phyloP scores from a whole-genome alignment of 495 filamentous ascomycete species.

The Talaromyces adpressus region DNA sequence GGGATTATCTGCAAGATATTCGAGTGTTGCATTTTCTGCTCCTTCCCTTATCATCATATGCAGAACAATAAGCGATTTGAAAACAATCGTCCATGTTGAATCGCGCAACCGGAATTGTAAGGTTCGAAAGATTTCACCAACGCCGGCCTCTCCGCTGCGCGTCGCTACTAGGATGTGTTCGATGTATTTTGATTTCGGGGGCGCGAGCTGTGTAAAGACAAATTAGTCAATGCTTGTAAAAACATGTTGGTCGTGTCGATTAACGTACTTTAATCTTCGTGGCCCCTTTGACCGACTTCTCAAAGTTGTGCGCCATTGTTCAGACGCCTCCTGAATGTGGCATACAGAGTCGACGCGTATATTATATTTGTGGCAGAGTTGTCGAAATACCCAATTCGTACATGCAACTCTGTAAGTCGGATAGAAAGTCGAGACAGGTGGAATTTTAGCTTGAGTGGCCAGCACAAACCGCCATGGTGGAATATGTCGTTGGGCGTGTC shows the following conservation, averaged over 20 bases:
- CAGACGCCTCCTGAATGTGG: not conserved
- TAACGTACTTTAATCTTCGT: constrained; percentile 82
- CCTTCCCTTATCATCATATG: constrained; percentile 98
- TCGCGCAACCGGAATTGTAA: constrained; percentile 83
- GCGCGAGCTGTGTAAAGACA: constrained; percentile 59
- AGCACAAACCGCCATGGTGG: constrained; percentile 1
- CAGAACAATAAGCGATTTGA: constrained; percentile 91
- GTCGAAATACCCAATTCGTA: not conserved
- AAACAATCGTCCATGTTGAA: constrained; percentile 95
- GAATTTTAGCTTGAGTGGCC: not conserved
- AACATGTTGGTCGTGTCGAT: not conserved
- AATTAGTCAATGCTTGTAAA: constrained; percentile 10
- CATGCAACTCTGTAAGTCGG: not conserved
- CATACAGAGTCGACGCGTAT: not conserved
- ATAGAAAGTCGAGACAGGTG: not conserved
- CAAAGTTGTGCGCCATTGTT: constrained; percentile 72
- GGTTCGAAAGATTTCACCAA: constrained; percentile 91
- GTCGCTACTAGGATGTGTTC: constrained; percentile 96
- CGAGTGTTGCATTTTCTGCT: constrained; percentile 78
- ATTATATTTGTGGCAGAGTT: not conserved
- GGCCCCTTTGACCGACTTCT: constrained; percentile 90
- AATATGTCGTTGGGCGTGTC: not conserved
- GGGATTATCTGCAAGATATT: constrained; percentile 77
- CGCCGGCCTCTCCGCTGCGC: constrained; percentile 88
- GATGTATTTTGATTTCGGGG: constrained; percentile 99